These are phyloP conservation scores for Solanum bulbocastanum DNA, from an alignment of 257 asterid genomes.

Conservation along the genomic window DNA sequence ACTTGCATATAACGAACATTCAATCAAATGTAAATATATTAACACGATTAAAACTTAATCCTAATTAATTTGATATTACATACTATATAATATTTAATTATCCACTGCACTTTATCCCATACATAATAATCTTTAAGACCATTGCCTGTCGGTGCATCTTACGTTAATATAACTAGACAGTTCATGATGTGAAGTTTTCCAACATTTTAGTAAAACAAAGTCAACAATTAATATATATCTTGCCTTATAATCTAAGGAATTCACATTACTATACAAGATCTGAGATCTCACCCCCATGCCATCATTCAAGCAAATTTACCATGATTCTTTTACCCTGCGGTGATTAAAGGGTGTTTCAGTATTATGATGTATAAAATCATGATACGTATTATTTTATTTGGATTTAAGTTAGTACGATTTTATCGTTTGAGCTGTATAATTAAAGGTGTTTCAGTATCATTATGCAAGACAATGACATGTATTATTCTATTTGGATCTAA, in stretches of 20 bases:
- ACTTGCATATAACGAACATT: neutral
- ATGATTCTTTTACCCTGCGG: neutral
- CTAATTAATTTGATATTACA: neutral
- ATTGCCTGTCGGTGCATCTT: neutral
- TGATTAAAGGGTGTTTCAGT: neutral
- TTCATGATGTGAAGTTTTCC: neutral
- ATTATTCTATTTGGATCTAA: too few species aligned
- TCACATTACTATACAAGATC: neutral
- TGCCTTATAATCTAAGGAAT: neutral
- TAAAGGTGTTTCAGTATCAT: fast-evolving
- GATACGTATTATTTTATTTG: neutral
- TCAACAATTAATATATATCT: neutral
- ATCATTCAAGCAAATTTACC: neutral
- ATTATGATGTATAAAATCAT: neutral
- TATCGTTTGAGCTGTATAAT: neutral
- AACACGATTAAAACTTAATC: neutral
- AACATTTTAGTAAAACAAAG: neutral
- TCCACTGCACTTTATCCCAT: neutral
- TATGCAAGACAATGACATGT: neutral
- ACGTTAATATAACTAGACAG: neutral
- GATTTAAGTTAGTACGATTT: fast-evolving
- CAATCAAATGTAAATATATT: neutral
- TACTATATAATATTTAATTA: neutral
- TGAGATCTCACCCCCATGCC: neutral
- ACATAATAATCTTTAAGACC: neutral